Evolutionary conservation across 495 filamentous ascomycete species (phyloP).

Genomic region (Chaetomium cochliodes): DNA sequence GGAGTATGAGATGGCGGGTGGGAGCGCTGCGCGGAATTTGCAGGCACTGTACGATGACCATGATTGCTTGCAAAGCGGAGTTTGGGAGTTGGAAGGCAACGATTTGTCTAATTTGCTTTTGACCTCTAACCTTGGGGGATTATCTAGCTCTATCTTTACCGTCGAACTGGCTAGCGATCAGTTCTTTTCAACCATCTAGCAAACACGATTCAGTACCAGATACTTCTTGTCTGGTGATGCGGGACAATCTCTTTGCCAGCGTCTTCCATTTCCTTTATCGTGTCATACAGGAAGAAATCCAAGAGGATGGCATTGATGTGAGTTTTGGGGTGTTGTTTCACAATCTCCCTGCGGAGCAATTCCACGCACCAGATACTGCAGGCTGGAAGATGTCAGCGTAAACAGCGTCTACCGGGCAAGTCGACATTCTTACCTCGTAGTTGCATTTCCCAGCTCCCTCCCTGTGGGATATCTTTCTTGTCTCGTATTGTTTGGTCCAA

Average conservation of each 20-base stretch:
- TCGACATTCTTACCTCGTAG: constrained; percentile 58
- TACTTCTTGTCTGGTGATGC: constrained; percentile 91
- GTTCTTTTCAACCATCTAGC: constrained; percentile 4
- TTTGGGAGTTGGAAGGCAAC: constrained; percentile 5
- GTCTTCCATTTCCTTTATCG: constrained; percentile 76
- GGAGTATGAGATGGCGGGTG: constrained; percentile 23
- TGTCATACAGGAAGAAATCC: constrained; percentile 95
- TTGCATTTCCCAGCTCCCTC: constrained; percentile 82
- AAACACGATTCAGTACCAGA: constrained; percentile 71
- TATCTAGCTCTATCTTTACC: constrained; percentile 11
- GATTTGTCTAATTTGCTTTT: background rate
- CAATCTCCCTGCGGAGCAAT: constrained; percentile 80
- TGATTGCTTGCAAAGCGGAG: constrained; percentile 1
- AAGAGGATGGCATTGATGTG: constrained; percentile 86
- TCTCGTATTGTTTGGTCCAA: constrained; percentile 66
- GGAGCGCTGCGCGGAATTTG: background rate
- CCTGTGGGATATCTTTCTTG: constrained; percentile 62
- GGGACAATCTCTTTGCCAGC: constrained; percentile 63
- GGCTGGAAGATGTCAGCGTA: constrained; percentile 39
- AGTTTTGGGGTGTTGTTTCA: constrained; percentile 64
- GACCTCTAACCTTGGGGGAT: background rate
- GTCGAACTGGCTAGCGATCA: background rate
- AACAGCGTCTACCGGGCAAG: background rate
- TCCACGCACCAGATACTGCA: constrained; percentile 94
- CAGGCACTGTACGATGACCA: background rate